A percentile compares a stretch with the other conserved stretches of the same genome.
These are phyloP conservation scores for Psilocybe azurescens DNA, from an alignment of 768 basidiomycete genomes.

Conservation along the genomic window DNA sequence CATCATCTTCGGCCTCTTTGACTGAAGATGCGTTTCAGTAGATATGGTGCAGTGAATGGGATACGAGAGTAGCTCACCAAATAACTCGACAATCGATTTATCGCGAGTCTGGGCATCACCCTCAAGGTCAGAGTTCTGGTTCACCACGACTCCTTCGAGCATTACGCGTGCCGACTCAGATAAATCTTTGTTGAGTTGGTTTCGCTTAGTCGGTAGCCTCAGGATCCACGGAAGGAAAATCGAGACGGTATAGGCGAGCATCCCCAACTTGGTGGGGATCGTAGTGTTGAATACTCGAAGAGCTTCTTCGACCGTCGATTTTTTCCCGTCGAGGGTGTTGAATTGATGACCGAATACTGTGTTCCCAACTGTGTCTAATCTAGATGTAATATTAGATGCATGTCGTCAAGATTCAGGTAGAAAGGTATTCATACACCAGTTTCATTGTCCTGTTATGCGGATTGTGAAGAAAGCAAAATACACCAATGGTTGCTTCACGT, in stretches of 20 bases:
- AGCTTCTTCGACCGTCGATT: conserved; percentile 33
- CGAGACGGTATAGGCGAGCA: conserved; percentile 22
- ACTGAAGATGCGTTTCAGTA: neutral
- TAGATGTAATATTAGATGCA: conserved; percentile 15
- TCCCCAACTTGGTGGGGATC: conserved; percentile 20
- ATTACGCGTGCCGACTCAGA: conserved; percentile 29
- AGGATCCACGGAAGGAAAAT: conserved; percentile 32
- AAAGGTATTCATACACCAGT: neutral
- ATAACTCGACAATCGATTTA: conserved; percentile 6
- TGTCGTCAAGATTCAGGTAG: neutral
- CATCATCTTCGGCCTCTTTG: neutral
- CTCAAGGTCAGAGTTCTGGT: conserved; percentile 14
- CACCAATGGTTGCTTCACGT: conserved; percentile 4
- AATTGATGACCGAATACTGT: conserved; percentile 59
- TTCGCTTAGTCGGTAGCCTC: conserved; percentile 32
- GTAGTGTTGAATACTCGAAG: conserved; percentile 34
- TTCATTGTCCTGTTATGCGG: conserved; percentile 8
- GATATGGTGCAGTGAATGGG: neutral
- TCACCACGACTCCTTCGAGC: conserved; percentile 33
- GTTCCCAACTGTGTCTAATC: conserved; percentile 54
- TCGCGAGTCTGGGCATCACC: neutral
- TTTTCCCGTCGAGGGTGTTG: conserved; percentile 45
- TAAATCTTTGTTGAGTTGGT: conserved; percentile 27
- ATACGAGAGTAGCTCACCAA: neutral
- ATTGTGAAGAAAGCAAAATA: neutral